A percentile compares a stretch with the other conserved stretches of the same genome.
Evolutionary conservation across 169 alveolate species (phyloP).

Genomic region (Cryptosporidium andersoni): DNA sequence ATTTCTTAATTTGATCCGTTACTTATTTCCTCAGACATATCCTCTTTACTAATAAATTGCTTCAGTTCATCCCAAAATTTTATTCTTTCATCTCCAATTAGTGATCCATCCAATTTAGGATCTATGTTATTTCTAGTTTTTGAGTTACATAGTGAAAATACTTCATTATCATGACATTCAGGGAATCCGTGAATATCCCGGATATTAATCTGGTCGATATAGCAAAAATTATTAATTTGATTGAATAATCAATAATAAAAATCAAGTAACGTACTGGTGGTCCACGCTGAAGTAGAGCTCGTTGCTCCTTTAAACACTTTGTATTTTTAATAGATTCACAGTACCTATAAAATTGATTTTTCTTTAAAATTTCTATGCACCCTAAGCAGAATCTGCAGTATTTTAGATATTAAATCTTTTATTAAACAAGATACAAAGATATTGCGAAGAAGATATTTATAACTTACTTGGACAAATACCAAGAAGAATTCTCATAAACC

Average conservation of each 20-base stretch:
- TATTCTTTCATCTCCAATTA: slow-evolving; percentile 77
- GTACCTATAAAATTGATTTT: slow-evolving; percentile 79
- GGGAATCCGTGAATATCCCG: slow-evolving; percentile 82
- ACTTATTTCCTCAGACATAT: not conserved
- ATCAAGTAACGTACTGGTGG: slow-evolving; percentile 76
- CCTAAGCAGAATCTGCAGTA: slow-evolving; percentile 68
- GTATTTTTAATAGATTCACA: slow-evolving; percentile 78
- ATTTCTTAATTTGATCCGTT: not conserved
- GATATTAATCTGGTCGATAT: slow-evolving; percentile 71
- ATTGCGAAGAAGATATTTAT: not conserved
- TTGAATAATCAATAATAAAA: not conserved
- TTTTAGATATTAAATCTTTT: not conserved
- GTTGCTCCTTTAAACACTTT: slow-evolving; percentile 79
- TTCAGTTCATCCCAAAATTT: slow-evolving; percentile 75
- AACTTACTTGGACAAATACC: slow-evolving; percentile 74
- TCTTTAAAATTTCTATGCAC: slow-evolving; percentile 73
- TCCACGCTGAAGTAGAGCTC: slow-evolving; percentile 76
- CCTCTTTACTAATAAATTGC: slow-evolving; percentile 73
- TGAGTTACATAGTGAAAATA: slow-evolving; percentile 77
- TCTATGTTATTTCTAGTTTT: slow-evolving; percentile 60
- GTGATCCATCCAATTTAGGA: slow-evolving; percentile 82
- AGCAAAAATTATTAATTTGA: not conserved
- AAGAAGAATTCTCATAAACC: slow-evolving; percentile 66
- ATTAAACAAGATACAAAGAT: not conserved
- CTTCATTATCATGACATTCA: slow-evolving; percentile 77